phyloP scores from a whole-genome alignment of 306 rosid species.

The Sphenostylis stenocarpa region DNA sequence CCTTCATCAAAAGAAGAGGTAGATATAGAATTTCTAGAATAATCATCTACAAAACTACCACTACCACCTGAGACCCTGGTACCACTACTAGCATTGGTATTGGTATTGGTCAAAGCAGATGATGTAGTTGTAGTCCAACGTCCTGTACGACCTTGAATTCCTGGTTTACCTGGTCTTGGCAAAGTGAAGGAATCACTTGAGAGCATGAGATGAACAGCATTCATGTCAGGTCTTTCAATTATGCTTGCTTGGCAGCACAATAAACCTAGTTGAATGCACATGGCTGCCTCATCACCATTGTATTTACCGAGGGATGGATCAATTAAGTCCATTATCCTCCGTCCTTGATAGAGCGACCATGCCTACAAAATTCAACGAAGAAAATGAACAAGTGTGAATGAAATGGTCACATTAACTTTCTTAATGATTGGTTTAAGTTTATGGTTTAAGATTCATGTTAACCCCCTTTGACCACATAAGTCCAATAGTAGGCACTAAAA shows the following conservation, averaged over 20 bases:
- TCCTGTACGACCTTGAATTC: slow-evolving; percentile 74
- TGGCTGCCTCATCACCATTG: slow-evolving; percentile 78
- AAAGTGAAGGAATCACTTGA: slow-evolving; percentile 80
- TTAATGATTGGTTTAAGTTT: neutral
- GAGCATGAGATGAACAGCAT: slow-evolving; percentile 71
- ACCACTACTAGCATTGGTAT: slow-evolving; percentile 53
- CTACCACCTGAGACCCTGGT: slow-evolving; percentile 58
- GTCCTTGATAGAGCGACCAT: slow-evolving; percentile 74
- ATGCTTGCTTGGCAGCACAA: slow-evolving; percentile 72
- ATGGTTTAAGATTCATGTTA: slow-evolving; percentile 15
- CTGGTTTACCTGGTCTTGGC: slow-evolving; percentile 79
- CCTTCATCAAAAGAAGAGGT: slow-evolving; percentile 77
- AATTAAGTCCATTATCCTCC: slow-evolving; percentile 58
- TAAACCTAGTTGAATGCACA: slow-evolving; percentile 88
- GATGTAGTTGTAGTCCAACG: slow-evolving; percentile 56
- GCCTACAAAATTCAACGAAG: slow-evolving; percentile 49
- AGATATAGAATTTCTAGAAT: slow-evolving; percentile 78
- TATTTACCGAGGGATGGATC: slow-evolving; percentile 55
- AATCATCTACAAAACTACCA: slow-evolving; percentile 60
- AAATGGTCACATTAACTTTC: neutral
- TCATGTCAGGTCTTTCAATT: slow-evolving; percentile 85
- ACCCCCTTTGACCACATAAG: neutral
- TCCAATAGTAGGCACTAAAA: neutral
- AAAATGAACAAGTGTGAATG: neutral
- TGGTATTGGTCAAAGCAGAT: slow-evolving; percentile 56